Base-by-base conservation (phyloP, 2,329 filamentous ascomycete genomes). In the Talaromyces sp. region DNA sequence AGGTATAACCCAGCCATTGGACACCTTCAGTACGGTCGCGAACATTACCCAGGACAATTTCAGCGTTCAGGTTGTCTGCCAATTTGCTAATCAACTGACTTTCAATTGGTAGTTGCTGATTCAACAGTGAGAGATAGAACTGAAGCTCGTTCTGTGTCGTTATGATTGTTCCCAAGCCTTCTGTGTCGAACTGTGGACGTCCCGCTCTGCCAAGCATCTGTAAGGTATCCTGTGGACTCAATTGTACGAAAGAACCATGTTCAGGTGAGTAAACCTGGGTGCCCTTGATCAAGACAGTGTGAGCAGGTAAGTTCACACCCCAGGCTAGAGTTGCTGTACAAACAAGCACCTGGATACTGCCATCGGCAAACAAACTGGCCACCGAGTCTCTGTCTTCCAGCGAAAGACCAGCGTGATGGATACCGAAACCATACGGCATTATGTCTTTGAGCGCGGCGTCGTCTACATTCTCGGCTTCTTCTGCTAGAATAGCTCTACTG, bases 161-260 rank as follows among this genome's bases (percentile, higher is more conserved):
- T 72, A 99, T 97, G 75, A 99, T 98, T 73, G 99, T 98, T 76
- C 95, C 95, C 78, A 99, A 95, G 75, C 95, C 95, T 73, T 96
- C 99, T 0, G 93, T 97, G 75, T 99, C 95, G 75, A 92, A 99
- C 74, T 99, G 96, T 33, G 95, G 95, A 70, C 95, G 88, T 75
- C 95, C 95, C 62, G 95, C 96, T 84, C 95, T 93, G 74, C 95
- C 95, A 73, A 99, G 88, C 96, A 99, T 99, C 78, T 99, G 95
- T 60, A 99, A 84, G 41, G 99, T 94, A 80, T 99, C 95, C 76
- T 99, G 95, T 13, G 95, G 95, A 73, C 93, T 97, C 62, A 99
- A 81, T 76, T 99, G 96, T 22, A 99, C 93, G 94, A 95, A 99
- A 77, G 91, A 95, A 82, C 95, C 95, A 82, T 97, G 98, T 76